Conservation (phyloP, 1,139 yeast species). For the Blastobotrys persicus region DNA sequence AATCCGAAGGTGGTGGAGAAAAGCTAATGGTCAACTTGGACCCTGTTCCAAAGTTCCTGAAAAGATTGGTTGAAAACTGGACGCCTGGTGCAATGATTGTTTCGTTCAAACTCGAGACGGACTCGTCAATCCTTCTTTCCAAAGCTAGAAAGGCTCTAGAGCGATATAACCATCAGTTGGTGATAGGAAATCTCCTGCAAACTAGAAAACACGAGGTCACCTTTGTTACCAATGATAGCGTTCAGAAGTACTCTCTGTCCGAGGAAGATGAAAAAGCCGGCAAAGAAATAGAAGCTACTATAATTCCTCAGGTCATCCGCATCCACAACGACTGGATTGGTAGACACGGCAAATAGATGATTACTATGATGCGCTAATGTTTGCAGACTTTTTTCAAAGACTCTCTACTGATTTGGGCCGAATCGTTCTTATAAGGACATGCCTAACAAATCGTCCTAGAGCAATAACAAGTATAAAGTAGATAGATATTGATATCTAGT, state of each 20-base stretch:
- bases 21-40: conserved; percentile 81
- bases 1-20: conserved; percentile 66
- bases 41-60: conserved; percentile 92
- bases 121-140: conserved; percentile 59
- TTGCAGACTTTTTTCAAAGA: not conserved
- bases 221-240: conserved; percentile 60
- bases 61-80: conserved; percentile 89
- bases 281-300: conserved; percentile 68
- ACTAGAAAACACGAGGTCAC: conserved; percentile 86
- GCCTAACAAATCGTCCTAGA: no score
- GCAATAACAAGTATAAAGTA: no score
- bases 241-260: conserved; percentile 52
- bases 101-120: conserved; percentile 93
- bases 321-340: conserved; percentile 63
- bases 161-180: conserved; percentile 88
- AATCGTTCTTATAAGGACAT: not conserved
- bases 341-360: conserved; percentile 5
- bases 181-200: conserved; percentile 89
- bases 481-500: no score
- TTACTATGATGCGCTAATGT: not conserved
- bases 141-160: conserved; percentile 78
- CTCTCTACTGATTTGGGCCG: not conserved
- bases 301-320: conserved; percentile 70
- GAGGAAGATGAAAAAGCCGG: conserved; percentile 42
- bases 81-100: conserved; percentile 94